Percentiles rank a stretch among this genome's conserved stretches.
These are phyloP conservation scores for Lasiodiplodia sp. DNA, from an alignment of 2,329 filamentous ascomycete species.

Conservation along the genomic window DNA sequence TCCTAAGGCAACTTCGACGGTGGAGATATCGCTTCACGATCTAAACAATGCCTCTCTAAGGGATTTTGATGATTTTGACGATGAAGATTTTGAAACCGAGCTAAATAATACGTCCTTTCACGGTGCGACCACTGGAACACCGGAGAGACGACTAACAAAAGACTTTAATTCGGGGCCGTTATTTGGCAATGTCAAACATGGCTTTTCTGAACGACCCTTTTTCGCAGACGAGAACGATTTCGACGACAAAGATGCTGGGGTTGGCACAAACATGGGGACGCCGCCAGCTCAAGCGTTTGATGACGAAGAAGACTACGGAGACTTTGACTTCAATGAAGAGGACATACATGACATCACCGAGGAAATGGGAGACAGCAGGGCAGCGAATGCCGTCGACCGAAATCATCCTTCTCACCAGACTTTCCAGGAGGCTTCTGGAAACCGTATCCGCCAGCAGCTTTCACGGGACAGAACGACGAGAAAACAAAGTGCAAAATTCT, in stretches of 20 bases:
- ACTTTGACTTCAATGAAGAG: constrained; percentile 30
- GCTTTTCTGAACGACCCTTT: constrained; percentile 29
- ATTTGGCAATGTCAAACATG: background rate
- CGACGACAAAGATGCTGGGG: constrained; percentile 36
- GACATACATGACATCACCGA: constrained; percentile 52
- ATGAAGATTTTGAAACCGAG: constrained; percentile 40
- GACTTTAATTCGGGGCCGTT: background rate
- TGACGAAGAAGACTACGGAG: constrained; percentile 32
- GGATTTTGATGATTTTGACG: constrained; percentile 25
- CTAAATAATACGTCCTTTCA: background rate
- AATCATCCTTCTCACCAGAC: constrained; percentile 37
- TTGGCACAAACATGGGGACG: constrained; percentile 47
- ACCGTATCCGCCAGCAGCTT: constrained; percentile 35
- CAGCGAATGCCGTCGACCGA: constrained; percentile 39
- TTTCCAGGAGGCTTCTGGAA: constrained; percentile 35
- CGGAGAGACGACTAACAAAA: background rate
- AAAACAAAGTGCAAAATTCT: constrained; percentile 33
- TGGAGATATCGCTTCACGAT: constrained; percentile 9
- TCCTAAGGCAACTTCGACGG: constrained; percentile 39
- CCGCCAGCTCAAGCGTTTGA: constrained; percentile 39
- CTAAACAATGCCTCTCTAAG: constrained; percentile 33
- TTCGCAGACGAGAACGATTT: constrained; percentile 41
- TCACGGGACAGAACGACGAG: background rate
- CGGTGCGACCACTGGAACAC: background rate
- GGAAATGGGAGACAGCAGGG: constrained; percentile 48